phyloP scores from a whole-genome alignment of 495 filamentous ascomycete genomes.

The Podospora bellae-mahoneyi region DNA sequence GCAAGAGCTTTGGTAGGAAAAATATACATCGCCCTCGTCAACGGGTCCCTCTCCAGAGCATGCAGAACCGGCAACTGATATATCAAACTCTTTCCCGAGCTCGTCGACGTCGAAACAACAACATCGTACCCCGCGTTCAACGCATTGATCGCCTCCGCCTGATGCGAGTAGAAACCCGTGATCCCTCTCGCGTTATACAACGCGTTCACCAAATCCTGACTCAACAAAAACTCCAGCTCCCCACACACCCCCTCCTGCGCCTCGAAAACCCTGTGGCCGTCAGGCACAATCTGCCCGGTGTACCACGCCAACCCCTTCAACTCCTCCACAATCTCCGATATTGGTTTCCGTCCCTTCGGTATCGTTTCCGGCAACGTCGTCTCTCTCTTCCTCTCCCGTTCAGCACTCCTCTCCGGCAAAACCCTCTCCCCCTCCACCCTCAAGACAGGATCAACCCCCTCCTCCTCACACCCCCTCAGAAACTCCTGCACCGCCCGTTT shows the following conservation, averaged over 20 bases:
- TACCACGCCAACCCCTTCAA: constrained; percentile 84
- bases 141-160: constrained; percentile 91
- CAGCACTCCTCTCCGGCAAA: constrained; percentile 42
- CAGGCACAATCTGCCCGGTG: constrained; percentile 86
- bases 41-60: constrained; percentile 71
- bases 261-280: constrained; percentile 90
- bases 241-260: constrained; percentile 79
- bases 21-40: constrained; percentile 90
- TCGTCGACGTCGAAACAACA: constrained; percentile 91
- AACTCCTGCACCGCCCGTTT: constrained; percentile 71
- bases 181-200: constrained; percentile 87
- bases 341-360: constrained; percentile 75
- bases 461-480: constrained; percentile 65
- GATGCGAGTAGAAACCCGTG: constrained; percentile 85
- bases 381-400: constrained; percentile 20
- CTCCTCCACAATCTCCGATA: constrained; percentile 81
- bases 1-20: constrained; percentile 97
- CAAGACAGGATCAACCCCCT: constrained; percentile 64
- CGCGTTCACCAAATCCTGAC: constrained; percentile 89
- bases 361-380: constrained; percentile 60
- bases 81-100: constrained; percentile 93
- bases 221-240: constrained; percentile 80
- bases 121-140: constrained; percentile 80
- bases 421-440: constrained; percentile 49
- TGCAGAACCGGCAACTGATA: constrained; percentile 94